Conservation (phyloP, 768 basidiomycete genomes). For the Boletus rex-veris region DNA sequence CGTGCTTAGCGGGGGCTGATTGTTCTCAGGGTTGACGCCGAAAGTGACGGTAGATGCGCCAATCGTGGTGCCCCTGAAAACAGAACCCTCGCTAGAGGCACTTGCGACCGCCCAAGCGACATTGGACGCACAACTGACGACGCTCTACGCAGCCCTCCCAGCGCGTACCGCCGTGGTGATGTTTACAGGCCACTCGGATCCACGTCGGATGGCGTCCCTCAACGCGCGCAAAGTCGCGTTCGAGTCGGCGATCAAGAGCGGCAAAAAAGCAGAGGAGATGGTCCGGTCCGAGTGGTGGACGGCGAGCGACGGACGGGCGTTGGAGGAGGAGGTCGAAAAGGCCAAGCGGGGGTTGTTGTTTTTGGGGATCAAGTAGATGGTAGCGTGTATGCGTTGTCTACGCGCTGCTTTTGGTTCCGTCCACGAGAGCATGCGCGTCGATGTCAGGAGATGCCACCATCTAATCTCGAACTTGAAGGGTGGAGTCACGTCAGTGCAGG, state of each 20-base stretch:
- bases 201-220: constrained; percentile 72
- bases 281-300: constrained; percentile 66
- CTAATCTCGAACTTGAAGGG: no score
- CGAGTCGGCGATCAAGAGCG: constrained; percentile 58
- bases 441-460: no score
- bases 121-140: constrained; percentile 59
- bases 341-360: constrained; percentile 84
- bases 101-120: constrained; percentile 39
- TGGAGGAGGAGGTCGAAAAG: constrained; percentile 77
- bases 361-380: constrained; percentile 52
- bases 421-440: no score
- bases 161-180: constrained; percentile 78
- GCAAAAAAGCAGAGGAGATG: constrained; percentile 55
- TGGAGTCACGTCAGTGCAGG: no score
- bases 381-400: not conserved
- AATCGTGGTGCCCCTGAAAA: constrained; percentile 17
- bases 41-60: constrained; percentile 43
- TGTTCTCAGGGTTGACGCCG: constrained; percentile 55
- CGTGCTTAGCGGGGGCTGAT: not conserved
- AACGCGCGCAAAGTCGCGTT: constrained; percentile 69
- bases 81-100: constrained; percentile 34
- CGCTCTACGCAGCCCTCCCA: constrained; percentile 68
- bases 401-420: no score
- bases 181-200: constrained; percentile 88
- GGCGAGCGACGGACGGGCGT: constrained; percentile 64